Conservation (phyloP, 78 protist species). For the Dictyostelium firmibasis region DNA sequence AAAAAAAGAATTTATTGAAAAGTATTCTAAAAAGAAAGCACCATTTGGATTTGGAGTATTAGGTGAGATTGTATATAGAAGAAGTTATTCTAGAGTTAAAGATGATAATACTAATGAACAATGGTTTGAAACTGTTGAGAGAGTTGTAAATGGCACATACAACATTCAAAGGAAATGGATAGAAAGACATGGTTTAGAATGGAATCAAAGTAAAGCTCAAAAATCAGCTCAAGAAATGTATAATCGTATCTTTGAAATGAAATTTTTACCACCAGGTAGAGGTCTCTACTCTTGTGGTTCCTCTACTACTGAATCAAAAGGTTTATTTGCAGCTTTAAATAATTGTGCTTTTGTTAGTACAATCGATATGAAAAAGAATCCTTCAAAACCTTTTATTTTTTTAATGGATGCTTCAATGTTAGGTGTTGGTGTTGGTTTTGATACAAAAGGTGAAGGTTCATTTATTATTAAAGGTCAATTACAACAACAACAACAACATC, state of each 20-base stretch:
- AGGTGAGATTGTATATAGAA: conserved; percentile 91
- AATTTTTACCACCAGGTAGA: conserved; percentile 93
- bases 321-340: conserved; percentile 90
- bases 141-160: conserved; percentile 92
- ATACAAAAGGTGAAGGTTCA: conserved; percentile 83
- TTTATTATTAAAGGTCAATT: conserved; percentile 57
- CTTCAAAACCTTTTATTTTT: conserved; percentile 89
- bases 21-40: conserved; percentile 14
- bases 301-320: conserved; percentile 81
- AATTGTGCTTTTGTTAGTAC: conserved; percentile 94
- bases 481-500: not conserved
- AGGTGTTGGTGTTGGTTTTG: conserved; percentile 94
- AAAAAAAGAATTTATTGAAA: conserved; percentile 9
- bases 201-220: conserved; percentile 54
- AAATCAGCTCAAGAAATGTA: conserved; percentile 89
- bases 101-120: conserved; percentile 82
- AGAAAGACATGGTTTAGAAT: conserved; percentile 73
- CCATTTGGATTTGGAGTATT: conserved; percentile 88
- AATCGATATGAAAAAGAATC: conserved; percentile 38
- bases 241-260: conserved; percentile 86
- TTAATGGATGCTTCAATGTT: conserved; percentile 95
- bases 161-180: conserved; percentile 89
- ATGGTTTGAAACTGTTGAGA: conserved; percentile 87
- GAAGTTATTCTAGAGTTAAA: conserved; percentile 89
- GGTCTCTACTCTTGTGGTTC: conserved; percentile 95